Conservation (phyloP, 768 basidiomycete genomes). For the Porpolomopsis calyptriformis region DNA sequence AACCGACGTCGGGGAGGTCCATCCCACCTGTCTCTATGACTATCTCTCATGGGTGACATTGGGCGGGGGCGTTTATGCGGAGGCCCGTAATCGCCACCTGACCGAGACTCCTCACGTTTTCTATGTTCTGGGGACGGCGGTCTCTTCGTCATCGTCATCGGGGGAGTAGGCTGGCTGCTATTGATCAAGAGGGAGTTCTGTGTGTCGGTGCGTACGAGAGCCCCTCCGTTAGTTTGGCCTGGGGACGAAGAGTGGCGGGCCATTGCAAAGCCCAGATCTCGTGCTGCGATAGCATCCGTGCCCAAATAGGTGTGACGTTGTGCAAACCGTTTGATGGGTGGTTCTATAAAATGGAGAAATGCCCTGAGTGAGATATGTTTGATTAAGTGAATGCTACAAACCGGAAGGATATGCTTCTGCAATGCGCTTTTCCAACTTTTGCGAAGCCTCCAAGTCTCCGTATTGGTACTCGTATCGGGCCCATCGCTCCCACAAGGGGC, state of each 20-base stretch:
- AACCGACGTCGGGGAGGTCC: constrained; percentile 35
- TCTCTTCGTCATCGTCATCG: constrained; percentile 19
- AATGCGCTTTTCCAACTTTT: constrained; percentile 84
- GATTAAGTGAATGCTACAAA: constrained; percentile 24
- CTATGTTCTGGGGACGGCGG: constrained; percentile 29
- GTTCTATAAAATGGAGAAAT: constrained; percentile 38
- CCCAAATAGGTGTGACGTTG: constrained; percentile 75
- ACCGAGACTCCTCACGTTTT: constrained; percentile 17
- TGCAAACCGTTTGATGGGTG: constrained; percentile 84
- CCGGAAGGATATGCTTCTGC: constrained; percentile 80
- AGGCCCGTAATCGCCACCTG: constrained; percentile 20
- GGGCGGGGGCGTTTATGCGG: constrained; percentile 26
- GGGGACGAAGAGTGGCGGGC: constrained; percentile 25
- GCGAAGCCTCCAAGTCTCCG: constrained; percentile 79
- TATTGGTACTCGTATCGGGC: constrained; percentile 91
- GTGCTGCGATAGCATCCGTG: constrained; percentile 79
- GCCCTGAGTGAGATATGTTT: background rate
- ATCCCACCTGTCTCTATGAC: constrained; percentile 27
- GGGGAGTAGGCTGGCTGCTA: constrained; percentile 2
- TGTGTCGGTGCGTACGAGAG: constrained; percentile 26
- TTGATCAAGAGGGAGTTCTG: constrained; percentile 20
- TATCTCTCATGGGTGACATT: constrained; percentile 19
- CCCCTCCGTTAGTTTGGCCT: background rate
- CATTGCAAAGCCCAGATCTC: constrained; percentile 76
- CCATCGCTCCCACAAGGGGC: constrained; percentile 94